Evolutionary conservation across 2,329 filamentous ascomycete genomes (phyloP).

Genomic region (Sclerotinia spermophila): DNA sequence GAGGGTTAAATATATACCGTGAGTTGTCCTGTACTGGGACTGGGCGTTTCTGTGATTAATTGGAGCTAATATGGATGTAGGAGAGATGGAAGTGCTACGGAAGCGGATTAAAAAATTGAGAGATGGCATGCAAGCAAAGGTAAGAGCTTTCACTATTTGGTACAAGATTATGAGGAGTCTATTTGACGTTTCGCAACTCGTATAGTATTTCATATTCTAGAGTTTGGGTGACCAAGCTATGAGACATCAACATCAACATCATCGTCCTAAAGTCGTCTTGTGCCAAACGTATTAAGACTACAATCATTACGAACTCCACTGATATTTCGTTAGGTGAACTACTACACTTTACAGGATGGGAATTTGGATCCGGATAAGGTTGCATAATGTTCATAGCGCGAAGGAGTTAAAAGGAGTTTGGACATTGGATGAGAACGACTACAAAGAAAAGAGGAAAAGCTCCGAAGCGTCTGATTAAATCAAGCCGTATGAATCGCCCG

Average conservation of each 20-base stretch:
- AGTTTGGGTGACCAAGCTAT: conserved; percentile 78
- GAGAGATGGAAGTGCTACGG: conserved; percentile 52
- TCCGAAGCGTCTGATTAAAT: background rate
- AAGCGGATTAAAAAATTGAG: conserved; percentile 29
- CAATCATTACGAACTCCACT: background rate
- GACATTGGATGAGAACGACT: background rate
- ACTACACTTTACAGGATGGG: conserved; percentile 5
- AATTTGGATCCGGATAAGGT: background rate
- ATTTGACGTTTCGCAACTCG: conserved; percentile 83
- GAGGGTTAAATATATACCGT: conserved; percentile 64
- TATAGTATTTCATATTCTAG: conserved; percentile 99
- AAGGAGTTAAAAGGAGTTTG: conserved; percentile 11
- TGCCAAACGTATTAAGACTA: background rate
- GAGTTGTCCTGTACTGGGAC: conserved; percentile 37
- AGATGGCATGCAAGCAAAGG: background rate
- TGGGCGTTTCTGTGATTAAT: background rate
- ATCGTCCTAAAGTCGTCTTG: conserved; percentile 64
- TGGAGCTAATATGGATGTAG: conserved; percentile 38
- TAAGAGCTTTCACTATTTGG: background rate
- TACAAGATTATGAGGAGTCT: conserved; percentile 3
- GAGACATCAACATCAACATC: conserved; percentile 88
- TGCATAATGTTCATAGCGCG: background rate
- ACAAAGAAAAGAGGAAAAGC: background rate
- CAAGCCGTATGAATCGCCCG: background rate
- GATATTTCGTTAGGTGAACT: background rate